Percentiles rank a stretch among this genome's conserved stretches.
Evolutionary conservation across 768 basidiomycete genomes (phyloP).

Genomic region (Boletus subcaerulescens): DNA sequence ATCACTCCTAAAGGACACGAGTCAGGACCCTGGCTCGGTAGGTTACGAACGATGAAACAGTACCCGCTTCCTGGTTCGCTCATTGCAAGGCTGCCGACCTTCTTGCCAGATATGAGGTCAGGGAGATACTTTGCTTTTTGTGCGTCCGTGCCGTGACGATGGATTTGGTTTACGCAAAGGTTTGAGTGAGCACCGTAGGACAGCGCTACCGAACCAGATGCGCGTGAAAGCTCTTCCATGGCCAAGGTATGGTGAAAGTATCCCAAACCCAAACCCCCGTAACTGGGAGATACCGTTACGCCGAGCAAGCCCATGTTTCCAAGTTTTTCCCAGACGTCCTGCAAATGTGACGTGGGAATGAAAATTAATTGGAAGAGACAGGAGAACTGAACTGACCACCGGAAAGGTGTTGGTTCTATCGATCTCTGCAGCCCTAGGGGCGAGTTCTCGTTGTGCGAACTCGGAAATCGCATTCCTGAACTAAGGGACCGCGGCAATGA

Average conservation of each 20-base stretch:
- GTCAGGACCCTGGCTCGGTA: neutral
- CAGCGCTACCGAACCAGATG: conserved; percentile 89
- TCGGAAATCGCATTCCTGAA: conserved; percentile 76
- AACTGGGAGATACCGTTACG: conserved; percentile 74
- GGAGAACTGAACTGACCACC: conserved; percentile 40
- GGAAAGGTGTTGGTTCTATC: conserved; percentile 86
- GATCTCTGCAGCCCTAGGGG: conserved; percentile 81
- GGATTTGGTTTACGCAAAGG: conserved; percentile 82
- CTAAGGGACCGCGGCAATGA: conserved; percentile 36
- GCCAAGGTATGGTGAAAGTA: conserved; percentile 88
- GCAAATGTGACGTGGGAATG: conserved; percentile 10
- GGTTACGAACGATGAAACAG: neutral
- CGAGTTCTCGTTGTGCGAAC: conserved; percentile 82
- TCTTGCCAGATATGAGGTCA: conserved; percentile 73
- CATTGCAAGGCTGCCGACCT: conserved; percentile 92
- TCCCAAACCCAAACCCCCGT: conserved; percentile 79
- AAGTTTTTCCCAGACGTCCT: conserved; percentile 88
- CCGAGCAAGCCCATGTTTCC: conserved; percentile 93
- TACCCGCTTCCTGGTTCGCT: conserved; percentile 83
- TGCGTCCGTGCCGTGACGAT: conserved; percentile 75
- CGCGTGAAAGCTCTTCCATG: conserved; percentile 91
- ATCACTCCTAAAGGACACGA: conserved; percentile 51
- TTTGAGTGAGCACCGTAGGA: conserved; percentile 94
- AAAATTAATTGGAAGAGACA: neutral
- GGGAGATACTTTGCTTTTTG: conserved; percentile 84